A percentile compares a stretch with the other conserved stretches of the same genome.
These are phyloP conservation scores for Candida morakotiae DNA, from an alignment of 805 yeast genomes.

Conservation along the genomic window DNA sequence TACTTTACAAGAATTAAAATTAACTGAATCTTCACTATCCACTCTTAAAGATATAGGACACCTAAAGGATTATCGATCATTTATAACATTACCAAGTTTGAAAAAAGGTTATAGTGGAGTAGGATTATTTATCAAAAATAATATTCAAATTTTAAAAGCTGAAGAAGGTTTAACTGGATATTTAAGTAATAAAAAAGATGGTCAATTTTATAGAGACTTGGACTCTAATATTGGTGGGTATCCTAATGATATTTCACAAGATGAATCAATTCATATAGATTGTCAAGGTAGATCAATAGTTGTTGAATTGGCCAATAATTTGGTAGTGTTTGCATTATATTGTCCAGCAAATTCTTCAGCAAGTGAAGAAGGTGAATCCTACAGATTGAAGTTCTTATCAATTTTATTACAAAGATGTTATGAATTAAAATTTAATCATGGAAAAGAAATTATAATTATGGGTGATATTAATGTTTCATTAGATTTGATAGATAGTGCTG, in stretches of 20 bases:
- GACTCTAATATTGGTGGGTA: constrained; percentile 68
- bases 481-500: constrained; percentile 82
- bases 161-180: constrained; percentile 92
- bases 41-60: constrained; percentile 43
- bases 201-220: constrained; percentile 15
- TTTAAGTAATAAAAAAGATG: constrained; percentile 21
- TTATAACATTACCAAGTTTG: constrained; percentile 59
- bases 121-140: constrained; percentile 61
- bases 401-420: constrained; percentile 59
- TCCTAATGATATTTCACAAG: constrained; percentile 37
- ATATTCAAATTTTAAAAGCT: constrained; percentile 57
- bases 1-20: constrained; percentile 84
- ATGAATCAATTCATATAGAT: constrained; percentile 51
- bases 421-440: constrained; percentile 42
- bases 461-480: constrained; percentile 87
- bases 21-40: constrained; percentile 26
- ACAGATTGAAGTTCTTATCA: constrained; percentile 54
- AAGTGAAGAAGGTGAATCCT: constrained; percentile 62
- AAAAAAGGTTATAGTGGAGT: constrained; percentile 93
- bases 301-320: constrained; percentile 61
- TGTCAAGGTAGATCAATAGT: constrained; percentile 81
- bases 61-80: constrained; percentile 56
- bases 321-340: constrained; percentile 64
- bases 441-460: constrained; percentile 71
- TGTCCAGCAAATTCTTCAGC: constrained; percentile 89